phyloP scores from a whole-genome alignment of 2,329 filamentous ascomycete genomes.

The Teratosphaeria destructans region DNA sequence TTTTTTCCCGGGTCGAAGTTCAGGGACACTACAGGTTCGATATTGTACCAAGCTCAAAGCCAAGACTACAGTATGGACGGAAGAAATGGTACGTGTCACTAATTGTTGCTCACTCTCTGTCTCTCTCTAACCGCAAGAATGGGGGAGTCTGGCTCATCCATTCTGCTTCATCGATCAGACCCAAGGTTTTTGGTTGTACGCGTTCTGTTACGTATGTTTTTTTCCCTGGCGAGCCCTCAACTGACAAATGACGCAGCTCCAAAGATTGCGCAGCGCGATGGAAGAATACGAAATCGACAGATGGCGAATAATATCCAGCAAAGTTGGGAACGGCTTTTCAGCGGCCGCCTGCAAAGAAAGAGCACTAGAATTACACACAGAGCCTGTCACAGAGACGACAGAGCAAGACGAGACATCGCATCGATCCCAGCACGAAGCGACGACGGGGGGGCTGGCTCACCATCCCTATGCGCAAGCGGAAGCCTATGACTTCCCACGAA shows the following conservation, averaged over 20 bases:
- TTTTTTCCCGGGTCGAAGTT: conserved; percentile 85
- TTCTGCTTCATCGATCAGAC: background rate
- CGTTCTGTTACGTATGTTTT: background rate
- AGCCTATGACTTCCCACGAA: background rate
- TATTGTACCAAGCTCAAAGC: conserved; percentile 94
- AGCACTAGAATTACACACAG: conserved; percentile 47
- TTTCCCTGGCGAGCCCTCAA: conserved; percentile 8
- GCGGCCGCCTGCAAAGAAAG: conserved; percentile 79
- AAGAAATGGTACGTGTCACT: conserved; percentile 59
- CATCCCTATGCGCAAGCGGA: background rate
- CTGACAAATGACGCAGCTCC: conserved; percentile 46
- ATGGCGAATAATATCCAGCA: conserved; percentile 84
- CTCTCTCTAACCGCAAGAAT: background rate
- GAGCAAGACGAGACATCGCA: background rate
- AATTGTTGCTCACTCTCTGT: background rate
- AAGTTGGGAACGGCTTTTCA: conserved; percentile 82
- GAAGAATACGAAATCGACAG: conserved; percentile 84
- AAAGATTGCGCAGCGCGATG: conserved; percentile 65
- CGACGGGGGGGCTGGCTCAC: background rate
- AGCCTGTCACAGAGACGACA: conserved; percentile 1
- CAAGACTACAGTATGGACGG: conserved; percentile 86
- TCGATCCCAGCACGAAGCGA: background rate
- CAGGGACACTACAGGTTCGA: conserved; percentile 81
- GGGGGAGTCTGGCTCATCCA: background rate
- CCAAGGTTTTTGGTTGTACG: conserved; percentile 1